These are phyloP conservation scores for Aspergillus nanangensis DNA, from an alignment of 495 filamentous ascomycete species.

Conservation along the genomic window DNA sequence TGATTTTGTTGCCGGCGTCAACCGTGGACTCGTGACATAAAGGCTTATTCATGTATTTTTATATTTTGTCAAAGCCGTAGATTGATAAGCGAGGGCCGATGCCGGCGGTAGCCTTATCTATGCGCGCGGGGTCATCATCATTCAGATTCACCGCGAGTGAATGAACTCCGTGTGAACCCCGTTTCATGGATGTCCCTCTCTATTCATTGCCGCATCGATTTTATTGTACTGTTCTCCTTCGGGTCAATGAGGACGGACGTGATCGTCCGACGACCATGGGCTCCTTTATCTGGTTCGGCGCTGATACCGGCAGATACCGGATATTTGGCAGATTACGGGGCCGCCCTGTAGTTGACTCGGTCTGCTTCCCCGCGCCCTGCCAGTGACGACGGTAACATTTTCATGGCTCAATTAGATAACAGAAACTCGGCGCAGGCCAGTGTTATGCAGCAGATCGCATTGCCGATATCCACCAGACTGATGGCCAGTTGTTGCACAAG, in stretches of 20 bases:
- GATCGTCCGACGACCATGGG: background rate
- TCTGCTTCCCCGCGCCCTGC: constrained; percentile 15
- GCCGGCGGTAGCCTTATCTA: constrained; percentile 43
- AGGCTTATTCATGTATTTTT: no score
- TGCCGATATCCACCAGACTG: background rate
- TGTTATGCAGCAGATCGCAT: background rate
- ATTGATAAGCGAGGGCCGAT: constrained; percentile 22
- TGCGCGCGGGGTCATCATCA: constrained; percentile 13
- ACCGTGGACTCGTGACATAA: no score
- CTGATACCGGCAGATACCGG: background rate
- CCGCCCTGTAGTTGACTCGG: no score
- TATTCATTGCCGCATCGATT: background rate
- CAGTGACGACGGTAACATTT: constrained; percentile 12
- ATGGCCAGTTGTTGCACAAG: background rate
- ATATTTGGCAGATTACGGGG: no score
- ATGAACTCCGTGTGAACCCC: no score
- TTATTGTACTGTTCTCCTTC: background rate
- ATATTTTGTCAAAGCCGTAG: no score
- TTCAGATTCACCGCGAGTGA: background rate
- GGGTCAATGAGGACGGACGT: no score
- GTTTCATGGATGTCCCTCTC: no score
- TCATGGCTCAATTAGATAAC: constrained; percentile 31
- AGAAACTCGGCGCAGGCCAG: constrained; percentile 14
- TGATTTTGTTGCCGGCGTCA: no score
- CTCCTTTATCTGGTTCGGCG: background rate